Conservation (phyloP, 148 eudicot genomes). For the Rhododendron griersonianum region DNA sequence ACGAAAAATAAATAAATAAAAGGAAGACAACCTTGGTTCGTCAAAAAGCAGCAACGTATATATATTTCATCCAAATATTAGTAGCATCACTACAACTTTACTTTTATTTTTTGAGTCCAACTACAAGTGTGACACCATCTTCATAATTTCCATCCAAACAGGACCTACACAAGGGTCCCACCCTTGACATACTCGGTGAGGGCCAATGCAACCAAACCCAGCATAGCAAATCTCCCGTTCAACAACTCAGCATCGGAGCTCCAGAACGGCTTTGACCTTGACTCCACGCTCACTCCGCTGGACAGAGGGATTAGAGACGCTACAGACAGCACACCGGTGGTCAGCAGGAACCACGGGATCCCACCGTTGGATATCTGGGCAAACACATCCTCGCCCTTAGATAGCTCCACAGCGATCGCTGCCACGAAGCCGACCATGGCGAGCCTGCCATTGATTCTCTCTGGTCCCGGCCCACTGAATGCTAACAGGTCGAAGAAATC, state of each 20-base stretch:
- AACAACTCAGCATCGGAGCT: conserved; percentile 69
- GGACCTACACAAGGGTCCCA: conserved; percentile 46
- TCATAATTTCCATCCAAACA: too few relatives aligned
- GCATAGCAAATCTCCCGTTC: conserved; percentile 88
- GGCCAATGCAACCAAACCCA: conserved; percentile 88
- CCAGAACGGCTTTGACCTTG: conserved; percentile 41
- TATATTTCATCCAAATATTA: too few relatives aligned
- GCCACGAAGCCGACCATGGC: conserved; percentile 89
- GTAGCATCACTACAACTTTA: too few relatives aligned
- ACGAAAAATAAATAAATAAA: too few relatives aligned
- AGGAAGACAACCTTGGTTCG: too few relatives aligned
- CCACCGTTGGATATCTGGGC: conserved; percentile 70
- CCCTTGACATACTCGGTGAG: conserved; percentile 39
- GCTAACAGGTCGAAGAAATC: conserved; percentile 53
- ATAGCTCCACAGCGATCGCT: conserved; percentile 59
- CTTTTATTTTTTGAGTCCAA: too few relatives aligned
- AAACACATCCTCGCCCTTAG: conserved; percentile 59
- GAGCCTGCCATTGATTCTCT: conserved; percentile 81
- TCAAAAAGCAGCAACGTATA: too few relatives aligned
- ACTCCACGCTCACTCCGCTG: conserved; percentile 47
- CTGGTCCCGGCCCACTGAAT: conserved; percentile 84
- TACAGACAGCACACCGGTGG: conserved; percentile 42
- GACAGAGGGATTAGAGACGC: conserved; percentile 73
- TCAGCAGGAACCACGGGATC: conserved; percentile 55
- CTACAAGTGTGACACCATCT: too few relatives aligned